A percentile compares a stretch with the other conserved stretches of the same genome.
phyloP scores from a whole-genome alignment of 495 filamentous ascomycete genomes.

The Schizothecium vesticola region DNA sequence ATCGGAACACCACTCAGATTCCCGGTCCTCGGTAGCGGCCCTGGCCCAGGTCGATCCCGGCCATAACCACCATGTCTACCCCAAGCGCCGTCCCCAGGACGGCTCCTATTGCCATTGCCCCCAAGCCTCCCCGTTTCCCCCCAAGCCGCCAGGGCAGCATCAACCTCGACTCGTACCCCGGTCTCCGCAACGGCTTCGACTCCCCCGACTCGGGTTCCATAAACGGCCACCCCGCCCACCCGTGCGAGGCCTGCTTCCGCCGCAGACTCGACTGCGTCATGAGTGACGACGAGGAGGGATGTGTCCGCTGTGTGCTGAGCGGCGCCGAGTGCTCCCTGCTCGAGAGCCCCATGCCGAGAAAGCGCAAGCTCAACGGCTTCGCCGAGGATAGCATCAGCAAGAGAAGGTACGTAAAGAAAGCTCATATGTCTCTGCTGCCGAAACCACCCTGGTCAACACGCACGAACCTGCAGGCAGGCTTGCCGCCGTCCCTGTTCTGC shows the following conservation, averaged over 20 bases:
- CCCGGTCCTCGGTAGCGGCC: constrained; percentile 3
- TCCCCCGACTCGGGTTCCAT: constrained; percentile 46
- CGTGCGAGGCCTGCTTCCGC: constrained; percentile 65
- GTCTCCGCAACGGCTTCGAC: constrained; percentile 43
- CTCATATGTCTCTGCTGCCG: constrained; percentile 17
- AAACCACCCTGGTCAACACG: constrained; percentile 5
- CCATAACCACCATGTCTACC: constrained; percentile 44
- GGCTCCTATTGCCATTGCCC: constrained; percentile 53
- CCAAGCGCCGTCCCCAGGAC: constrained; percentile 46
- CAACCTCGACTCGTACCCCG: constrained; percentile 32
- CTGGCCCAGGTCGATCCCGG: constrained; percentile 1
- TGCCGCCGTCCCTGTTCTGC: constrained; percentile 1
- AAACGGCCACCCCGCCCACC: constrained; percentile 34
- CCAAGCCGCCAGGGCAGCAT: constrained; percentile 40
- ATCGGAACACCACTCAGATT: constrained; percentile 2
- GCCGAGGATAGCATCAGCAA: constrained; percentile 52
- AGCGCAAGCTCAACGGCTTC: constrained; percentile 63
- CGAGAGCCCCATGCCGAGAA: constrained; percentile 64
- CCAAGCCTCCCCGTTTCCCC: constrained; percentile 44
- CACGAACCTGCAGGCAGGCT: constrained; percentile 21
- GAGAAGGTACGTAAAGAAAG: constrained; percentile 45
- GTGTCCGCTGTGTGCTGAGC: constrained; percentile 58
- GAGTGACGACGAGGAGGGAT: constrained; percentile 61
- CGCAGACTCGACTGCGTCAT: constrained; percentile 88
- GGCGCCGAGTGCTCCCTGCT: constrained; percentile 59